Evolutionary conservation across 768 basidiomycete genomes (phyloP).

Genomic region (Mycena vitilis): DNA sequence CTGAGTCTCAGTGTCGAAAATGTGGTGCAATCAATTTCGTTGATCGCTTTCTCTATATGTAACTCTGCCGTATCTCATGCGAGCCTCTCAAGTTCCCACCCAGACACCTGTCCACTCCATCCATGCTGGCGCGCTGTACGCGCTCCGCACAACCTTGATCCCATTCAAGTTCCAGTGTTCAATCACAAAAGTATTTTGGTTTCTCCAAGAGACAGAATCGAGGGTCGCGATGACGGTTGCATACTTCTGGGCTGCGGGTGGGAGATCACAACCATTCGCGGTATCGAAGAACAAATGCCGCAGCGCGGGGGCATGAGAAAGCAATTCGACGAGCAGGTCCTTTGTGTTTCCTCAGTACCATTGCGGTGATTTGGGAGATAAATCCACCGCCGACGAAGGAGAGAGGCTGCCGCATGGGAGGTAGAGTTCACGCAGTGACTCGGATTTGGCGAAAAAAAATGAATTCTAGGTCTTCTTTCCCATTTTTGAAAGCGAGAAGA

Average conservation of each 20-base stretch:
- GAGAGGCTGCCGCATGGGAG: neutral
- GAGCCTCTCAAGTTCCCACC: too few relatives aligned
- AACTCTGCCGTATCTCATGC: too few relatives aligned
- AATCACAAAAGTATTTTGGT: neutral
- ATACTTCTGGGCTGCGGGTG: neutral
- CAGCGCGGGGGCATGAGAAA: slow-evolving; percentile 3
- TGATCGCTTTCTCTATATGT: too few relatives aligned
- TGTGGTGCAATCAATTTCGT: too few relatives aligned
- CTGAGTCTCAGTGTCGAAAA: too few relatives aligned
- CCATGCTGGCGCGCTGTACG: neutral
- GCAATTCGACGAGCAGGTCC: neutral
- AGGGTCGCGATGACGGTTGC: neutral
- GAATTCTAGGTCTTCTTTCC: neutral
- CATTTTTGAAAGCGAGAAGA: neutral
- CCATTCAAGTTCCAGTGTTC: neutral
- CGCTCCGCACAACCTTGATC: neutral
- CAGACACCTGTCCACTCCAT: neutral
- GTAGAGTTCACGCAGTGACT: neutral
- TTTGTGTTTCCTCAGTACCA: neutral
- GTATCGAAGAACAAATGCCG: neutral
- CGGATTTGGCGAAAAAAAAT: neutral
- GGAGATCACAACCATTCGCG: neutral
- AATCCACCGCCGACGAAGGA: neutral
- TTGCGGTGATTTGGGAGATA: neutral
- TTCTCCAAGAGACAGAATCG: slow-evolving; percentile 4